These are phyloP conservation scores for Podaxis sp. DNA, from an alignment of 768 basidiomycete species.

Conservation along the genomic window DNA sequence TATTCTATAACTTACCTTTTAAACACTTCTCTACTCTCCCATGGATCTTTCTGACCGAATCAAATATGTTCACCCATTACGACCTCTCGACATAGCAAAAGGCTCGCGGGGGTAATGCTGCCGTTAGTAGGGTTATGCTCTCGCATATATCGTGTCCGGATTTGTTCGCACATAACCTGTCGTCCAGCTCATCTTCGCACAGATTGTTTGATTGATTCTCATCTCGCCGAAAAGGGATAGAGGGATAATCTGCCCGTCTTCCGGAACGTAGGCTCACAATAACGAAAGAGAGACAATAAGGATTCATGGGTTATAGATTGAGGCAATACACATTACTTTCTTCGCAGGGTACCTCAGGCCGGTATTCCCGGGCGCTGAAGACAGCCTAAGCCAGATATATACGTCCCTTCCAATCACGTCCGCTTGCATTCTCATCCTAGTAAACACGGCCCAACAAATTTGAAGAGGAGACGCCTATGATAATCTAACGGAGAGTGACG, in stretches of 20 bases:
- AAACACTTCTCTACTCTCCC: not conserved
- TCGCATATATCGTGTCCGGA: not conserved
- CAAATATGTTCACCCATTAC: not conserved
- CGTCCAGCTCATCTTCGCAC: not conserved
- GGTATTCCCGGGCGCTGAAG: too few species aligned
- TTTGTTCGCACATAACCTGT: not conserved
- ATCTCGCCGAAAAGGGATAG: not conserved
- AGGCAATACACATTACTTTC: not conserved
- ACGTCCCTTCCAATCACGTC: not conserved
- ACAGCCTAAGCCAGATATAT: not conserved
- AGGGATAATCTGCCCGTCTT: not conserved
- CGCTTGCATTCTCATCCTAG: not conserved
- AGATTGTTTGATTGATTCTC: not conserved
- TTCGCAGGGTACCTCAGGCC: not conserved
- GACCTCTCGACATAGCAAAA: not conserved
- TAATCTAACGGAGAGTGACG: slow-evolving; percentile 32
- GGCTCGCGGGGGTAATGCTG: not conserved
- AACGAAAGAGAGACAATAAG: not conserved
- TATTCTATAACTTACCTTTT: not conserved
- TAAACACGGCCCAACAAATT: not conserved
- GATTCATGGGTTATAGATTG: not conserved
- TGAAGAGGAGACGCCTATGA: not conserved
- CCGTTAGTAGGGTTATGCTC: not conserved
- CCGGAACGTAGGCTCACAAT: not conserved
- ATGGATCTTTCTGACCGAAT: not conserved